Evolutionary conservation across 129 eudicot species (phyloP), one percentile per base, ranked within the genome.

Genomic region (Saussurea involucrata): DNA sequence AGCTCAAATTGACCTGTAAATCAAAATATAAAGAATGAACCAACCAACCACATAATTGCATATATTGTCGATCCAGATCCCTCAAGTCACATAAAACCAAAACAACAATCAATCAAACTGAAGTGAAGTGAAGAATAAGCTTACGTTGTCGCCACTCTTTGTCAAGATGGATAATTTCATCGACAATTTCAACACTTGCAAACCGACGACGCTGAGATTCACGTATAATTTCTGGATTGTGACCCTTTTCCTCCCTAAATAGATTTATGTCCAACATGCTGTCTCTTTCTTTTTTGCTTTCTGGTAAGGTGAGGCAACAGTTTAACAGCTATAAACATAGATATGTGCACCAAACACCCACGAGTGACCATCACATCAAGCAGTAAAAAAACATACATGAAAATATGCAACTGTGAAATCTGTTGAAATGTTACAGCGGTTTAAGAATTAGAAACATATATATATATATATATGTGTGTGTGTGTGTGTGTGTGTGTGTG

Each of bases 161-260:
- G 89, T 92, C 98, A 6, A 92, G 92, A 37, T 22, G 64, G 63
- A 92, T 92, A 80, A 90, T 85, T 71, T 92, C 90, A 83, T 92
- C 93, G 5, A 92, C 94, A 49, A 92, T 71, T 65, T 76, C 89
- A n/a, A 90, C 96, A 40, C 70, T 74, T 12, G 87, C 90, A 78
- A 79, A 88, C 17, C 98, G 89, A n/a, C 98, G 96, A 1, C 98
- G 96, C n/a, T n/a, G n/a, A n/a, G n/a, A n/a, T n/a, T n/a, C n/a
- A n/a, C n/a, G n/a, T n/a, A n/a, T n/a, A n/a, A 86, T 86, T 72
- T 92, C 96, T 2, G 96, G 98, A 74, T 92, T 82, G 15, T 85
- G 66, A 6, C 96, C 96, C 78, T 92, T 92, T 49, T 92, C 96
- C 71, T 77, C 92, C 70, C 98, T 85, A 83, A 92, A 90, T 10